Evolutionary conservation across 768 basidiomycete species (phyloP), one percentile per base, ranked within the genome.

Genomic region (Serendipita sp.): DNA sequence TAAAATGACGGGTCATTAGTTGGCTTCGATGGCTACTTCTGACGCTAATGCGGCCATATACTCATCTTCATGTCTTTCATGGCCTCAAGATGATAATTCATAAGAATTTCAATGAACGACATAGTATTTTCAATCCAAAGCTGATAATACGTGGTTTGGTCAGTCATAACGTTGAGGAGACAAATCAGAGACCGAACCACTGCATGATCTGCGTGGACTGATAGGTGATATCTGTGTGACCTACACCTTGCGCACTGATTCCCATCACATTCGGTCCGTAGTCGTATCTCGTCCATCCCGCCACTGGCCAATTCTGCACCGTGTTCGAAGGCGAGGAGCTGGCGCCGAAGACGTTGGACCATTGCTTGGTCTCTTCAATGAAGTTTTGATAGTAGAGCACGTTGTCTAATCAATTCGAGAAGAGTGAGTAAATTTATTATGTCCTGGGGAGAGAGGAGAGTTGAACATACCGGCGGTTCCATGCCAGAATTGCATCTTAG

Each of bases 401-500:
- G 13, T 76, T 77, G 67, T 83, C 81, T 50, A 50, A 50, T 8
- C n/a, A 27, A 1, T 45, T n/a, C n/a, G 48, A 18, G 8, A 5
- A 18, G 5, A 6, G 62, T 36, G n/a, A 33, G n/a, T 27, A 27
- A 33, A 4, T 16, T 18, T 29, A 29, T n/a, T 66, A 16, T 4
- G 36, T 60, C 37, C 37, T 67, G 27, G 23, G 34, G 27, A 46
- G 33, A 34, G 29, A 13, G 58, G 10, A 1, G 18, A 33, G 3
- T 10, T 72, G 36, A 18, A 40, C 3, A 67, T 71, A 31, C 68
- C 72, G 71, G 69, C 70, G 1, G 81, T 81, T 64, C 81, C 81
- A 71, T 82, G 80, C 78, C 79, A 82, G 58, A 80, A 72, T 69
- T 80, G 79, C 68, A 83, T 73, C 66, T 76, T 79, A 4, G 81